Conservation (phyloP, 1,284 basidiomycete species). For the Porodaedalea pini region DNA sequence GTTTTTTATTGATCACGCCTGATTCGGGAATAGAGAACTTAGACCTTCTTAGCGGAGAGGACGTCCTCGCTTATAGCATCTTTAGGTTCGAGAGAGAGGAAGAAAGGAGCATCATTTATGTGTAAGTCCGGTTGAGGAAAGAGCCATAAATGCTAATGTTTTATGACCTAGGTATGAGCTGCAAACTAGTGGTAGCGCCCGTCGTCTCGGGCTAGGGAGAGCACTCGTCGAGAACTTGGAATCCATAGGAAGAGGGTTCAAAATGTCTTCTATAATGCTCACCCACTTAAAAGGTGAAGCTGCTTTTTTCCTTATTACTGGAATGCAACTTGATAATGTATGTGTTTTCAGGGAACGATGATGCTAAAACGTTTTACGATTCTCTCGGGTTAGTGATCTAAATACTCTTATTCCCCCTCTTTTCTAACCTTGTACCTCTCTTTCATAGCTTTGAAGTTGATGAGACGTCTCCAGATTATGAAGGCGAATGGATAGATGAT, state of each 20-base stretch:
- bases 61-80: conserved; percentile 51
- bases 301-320: not conserved
- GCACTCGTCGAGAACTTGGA: conserved; percentile 47
- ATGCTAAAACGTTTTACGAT: conserved; percentile 54
- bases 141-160: not conserved
- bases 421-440: not conserved
- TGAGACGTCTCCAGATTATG: conserved; percentile 49
- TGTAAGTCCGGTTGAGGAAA: too few relatives aligned
- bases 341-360: conserved; percentile 44
- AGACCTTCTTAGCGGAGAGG: conserved; percentile 21
- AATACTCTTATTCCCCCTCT: not conserved
- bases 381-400: conserved; percentile 44
- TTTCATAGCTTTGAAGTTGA: conserved; percentile 51
- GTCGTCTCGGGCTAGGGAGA: conserved; percentile 56
- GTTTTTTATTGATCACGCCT: conserved; percentile 51
- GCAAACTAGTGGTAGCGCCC: conserved; percentile 46
- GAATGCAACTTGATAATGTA: not conserved
- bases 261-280: conserved; percentile 67
- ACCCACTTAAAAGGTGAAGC: conserved; percentile 65
- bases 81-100: conserved; percentile 73
- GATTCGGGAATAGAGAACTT: conserved; percentile 20
- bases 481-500: conserved; percentile 1
- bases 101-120: conserved; percentile 57
- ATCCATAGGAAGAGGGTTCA: conserved; percentile 46
- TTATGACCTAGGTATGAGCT: conserved; percentile 61